phyloP scores from a whole-genome alignment of 1,284 basidiomycete genomes.

The Sutorius eximius region DNA sequence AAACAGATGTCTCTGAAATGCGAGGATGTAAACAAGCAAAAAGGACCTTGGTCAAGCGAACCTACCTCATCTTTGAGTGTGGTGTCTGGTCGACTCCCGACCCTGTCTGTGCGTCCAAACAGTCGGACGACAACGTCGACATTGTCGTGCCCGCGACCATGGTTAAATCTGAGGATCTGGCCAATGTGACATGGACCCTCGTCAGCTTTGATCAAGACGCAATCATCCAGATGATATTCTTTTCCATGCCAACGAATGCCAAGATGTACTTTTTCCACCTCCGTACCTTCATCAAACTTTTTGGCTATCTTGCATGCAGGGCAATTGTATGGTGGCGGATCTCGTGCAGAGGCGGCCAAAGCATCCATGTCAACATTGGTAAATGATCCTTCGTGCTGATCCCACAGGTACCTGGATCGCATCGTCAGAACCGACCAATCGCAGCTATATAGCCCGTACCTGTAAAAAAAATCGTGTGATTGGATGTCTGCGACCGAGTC shows the following conservation, averaged over 20 bases:
- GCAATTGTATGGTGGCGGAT: constrained; percentile 50
- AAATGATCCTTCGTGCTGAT: constrained; percentile 15
- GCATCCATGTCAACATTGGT: constrained; percentile 27
- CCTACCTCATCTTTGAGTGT: constrained; percentile 42
- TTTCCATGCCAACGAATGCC: constrained; percentile 45
- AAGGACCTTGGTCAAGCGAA: neutral
- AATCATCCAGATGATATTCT: constrained; percentile 57
- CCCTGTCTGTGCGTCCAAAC: constrained; percentile 39
- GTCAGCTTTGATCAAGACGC: constrained; percentile 46
- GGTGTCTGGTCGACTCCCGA: constrained; percentile 26
- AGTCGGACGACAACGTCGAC: constrained; percentile 27
- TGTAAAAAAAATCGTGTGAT: constrained; percentile 56
- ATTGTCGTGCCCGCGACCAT: neutral
- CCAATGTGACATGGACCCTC: constrained; percentile 40
- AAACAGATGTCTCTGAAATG: constrained; percentile 31
- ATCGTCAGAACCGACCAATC: constrained; percentile 7
- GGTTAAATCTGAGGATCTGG: constrained; percentile 33
- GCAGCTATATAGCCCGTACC: constrained; percentile 36
- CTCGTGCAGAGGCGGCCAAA: constrained; percentile 7
- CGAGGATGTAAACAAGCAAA: neutral
- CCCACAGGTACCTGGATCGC: constrained; percentile 27
- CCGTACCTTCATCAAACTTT: constrained; percentile 30
- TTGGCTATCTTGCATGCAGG: constrained; percentile 41
- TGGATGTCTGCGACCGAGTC: constrained; percentile 21
- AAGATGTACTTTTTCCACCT: constrained; percentile 29